These are phyloP conservation scores for Pulveroboletus sp. DNA, from an alignment of 768 basidiomycete genomes.

Conservation along the genomic window DNA sequence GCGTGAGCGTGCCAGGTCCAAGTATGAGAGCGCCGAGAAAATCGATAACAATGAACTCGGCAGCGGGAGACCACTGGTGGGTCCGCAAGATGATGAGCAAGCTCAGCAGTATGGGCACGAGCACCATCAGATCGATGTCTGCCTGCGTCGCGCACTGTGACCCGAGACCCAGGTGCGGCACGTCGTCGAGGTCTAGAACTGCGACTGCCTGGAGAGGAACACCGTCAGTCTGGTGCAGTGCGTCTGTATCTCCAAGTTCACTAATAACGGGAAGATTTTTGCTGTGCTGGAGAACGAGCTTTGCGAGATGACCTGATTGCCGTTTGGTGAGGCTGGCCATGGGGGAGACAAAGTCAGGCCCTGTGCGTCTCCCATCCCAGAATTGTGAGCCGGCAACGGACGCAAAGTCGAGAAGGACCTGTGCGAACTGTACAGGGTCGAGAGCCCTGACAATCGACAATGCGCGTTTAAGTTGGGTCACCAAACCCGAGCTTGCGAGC, in stretches of 20 bases:
- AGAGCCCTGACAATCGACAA: constrained; percentile 4
- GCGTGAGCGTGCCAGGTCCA: constrained; percentile 14
- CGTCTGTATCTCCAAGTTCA: not conserved
- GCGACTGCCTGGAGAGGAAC: constrained; percentile 4
- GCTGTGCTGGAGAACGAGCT: constrained; percentile 13
- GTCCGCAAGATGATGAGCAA: constrained; percentile 8
- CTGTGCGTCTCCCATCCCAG: constrained; percentile 19
- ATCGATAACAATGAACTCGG: constrained; percentile 2
- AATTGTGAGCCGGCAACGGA: constrained; percentile 13
- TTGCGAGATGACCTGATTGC: constrained; percentile 14
- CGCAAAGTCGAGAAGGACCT: constrained; percentile 13
- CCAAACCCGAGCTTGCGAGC: not conserved
- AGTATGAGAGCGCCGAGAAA: constrained; percentile 13
- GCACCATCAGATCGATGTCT: constrained; percentile 8
- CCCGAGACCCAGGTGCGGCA: not conserved
- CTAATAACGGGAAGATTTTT: not conserved
- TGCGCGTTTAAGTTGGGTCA: not conserved
- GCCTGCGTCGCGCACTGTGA: not conserved
- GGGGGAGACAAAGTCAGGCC: constrained; percentile 15
- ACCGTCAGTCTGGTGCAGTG: not conserved
- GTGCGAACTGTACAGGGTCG: constrained; percentile 9
- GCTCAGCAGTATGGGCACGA: constrained; percentile 13
- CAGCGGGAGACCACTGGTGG: constrained; percentile 4
- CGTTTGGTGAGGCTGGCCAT: constrained; percentile 19
- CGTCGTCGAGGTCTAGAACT: constrained; percentile 2